Conservation (phyloP, 1,139 yeast species). For the Pichiaceae sp. region DNA sequence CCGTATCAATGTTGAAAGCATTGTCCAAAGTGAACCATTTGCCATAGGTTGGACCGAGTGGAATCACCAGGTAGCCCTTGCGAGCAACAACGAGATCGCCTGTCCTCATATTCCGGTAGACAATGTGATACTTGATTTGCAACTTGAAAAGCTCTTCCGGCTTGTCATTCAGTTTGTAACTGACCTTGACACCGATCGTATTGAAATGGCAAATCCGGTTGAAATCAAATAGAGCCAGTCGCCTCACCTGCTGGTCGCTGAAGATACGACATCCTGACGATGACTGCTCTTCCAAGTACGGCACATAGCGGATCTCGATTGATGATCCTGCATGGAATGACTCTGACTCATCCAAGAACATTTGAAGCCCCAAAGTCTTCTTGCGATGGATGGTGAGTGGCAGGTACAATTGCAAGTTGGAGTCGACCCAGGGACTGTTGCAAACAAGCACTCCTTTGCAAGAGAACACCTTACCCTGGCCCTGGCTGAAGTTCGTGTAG, state of each 20-base stretch:
- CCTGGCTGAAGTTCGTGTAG: conserved; percentile 29
- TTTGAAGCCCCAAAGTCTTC: conserved; percentile 11
- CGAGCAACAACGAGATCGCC: conserved; percentile 10
- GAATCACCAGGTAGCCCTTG: conserved; percentile 13
- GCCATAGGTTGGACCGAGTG: conserved; percentile 11
- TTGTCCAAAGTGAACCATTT: conserved; percentile 16
- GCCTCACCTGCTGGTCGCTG: conserved; percentile 11
- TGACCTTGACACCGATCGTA: conserved; percentile 18
- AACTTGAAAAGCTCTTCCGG: conserved; percentile 17
- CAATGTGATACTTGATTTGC: conserved; percentile 23
- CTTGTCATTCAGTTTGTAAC: conserved; percentile 19
- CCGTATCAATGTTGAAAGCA: conserved; percentile 11
- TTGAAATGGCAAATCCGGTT: conserved; percentile 18
- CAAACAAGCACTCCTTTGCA: conserved; percentile 22
- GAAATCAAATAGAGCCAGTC: conserved; percentile 18
- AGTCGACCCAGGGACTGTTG: conserved; percentile 27
- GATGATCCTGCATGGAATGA: conserved; percentile 27
- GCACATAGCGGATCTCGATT: conserved; percentile 14
- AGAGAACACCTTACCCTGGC: conserved; percentile 26
- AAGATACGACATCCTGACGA: conserved; percentile 11
- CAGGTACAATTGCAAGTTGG: conserved; percentile 22
- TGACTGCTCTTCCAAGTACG: conserved; percentile 4
- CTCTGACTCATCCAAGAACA: conserved; percentile 17
- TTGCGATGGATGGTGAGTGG: conserved; percentile 18
- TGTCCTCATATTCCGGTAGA: conserved; percentile 18